Evolutionary conservation across 2,329 filamentous ascomycete genomes (phyloP), one percentile per base, ranked within the genome.

Genomic region (Cladosporium austrohemisphaericum): DNA sequence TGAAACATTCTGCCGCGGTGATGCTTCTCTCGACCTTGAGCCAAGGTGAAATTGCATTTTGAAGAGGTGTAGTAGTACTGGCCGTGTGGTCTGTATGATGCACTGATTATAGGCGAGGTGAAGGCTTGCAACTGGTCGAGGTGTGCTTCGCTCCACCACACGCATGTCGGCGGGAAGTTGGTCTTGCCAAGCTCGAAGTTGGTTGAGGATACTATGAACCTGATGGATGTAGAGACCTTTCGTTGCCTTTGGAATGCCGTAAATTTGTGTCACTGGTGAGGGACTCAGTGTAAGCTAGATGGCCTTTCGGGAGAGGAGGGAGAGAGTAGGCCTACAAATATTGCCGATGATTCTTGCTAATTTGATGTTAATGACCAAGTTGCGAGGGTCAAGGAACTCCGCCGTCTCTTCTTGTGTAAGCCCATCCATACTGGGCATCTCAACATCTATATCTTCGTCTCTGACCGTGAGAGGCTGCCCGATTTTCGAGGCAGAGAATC

Each of bases 391-490:
- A 61, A 66, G 68, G 65, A 68, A 64, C 56, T 67, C 53, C 3
- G 49, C 53, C 28, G 40, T 48, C 18, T 59, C 54, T 9, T 50
- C 46, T 8, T 53, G 43, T 3, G 64, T 62, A 2, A 72, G 23
- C 0, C 60, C 56, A 0, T 65, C 58, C 14, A 68, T 65, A 0
- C 69, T 69, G 0, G 74, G 74, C n/a, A 71, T 56, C 36, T 74
- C 69, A 1, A 74, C 69, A 18, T 71, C 63, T 4, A 77, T 18
- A 53, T 65, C 63, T 10, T 65, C 63, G 31, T 68, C 65, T n/a
- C 55, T 53, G 14, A 68, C 60, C 2, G 59, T 60, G 3, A 62
- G 54, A 3, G 65, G 66, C 29, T 63, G 63, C 8, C 65, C 65
- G 16, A 67, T 56, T 49, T 65, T 68, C 3, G 62, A 62, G 18